Conservation (phyloP, 768 basidiomycete genomes). For the Naganishia friedmannii region DNA sequence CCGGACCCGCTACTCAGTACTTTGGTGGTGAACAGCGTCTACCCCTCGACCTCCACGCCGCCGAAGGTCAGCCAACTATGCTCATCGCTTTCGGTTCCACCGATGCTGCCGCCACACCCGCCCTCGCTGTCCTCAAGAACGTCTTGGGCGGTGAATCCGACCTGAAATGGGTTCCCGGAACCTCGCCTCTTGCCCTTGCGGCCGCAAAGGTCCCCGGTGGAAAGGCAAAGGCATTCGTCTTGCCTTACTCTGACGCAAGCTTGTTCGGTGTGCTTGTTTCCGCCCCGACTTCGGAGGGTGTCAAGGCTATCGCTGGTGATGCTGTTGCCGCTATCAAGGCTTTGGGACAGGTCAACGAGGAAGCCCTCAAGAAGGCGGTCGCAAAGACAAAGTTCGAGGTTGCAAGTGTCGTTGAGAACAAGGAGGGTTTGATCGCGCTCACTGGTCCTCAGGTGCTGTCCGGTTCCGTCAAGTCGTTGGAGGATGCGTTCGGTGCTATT, state of each 20-base stretch:
- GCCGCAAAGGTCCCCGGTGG: slow-evolving; percentile 58
- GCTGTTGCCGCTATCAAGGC: slow-evolving; percentile 68
- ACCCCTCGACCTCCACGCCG: slow-evolving; percentile 56
- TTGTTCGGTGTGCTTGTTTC: slow-evolving; percentile 80
- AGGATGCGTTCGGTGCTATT: slow-evolving; percentile 64
- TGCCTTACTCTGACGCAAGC: slow-evolving; percentile 87
- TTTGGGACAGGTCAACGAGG: slow-evolving; percentile 59
- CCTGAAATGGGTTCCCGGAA: slow-evolving; percentile 80
- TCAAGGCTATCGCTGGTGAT: slow-evolving; percentile 54
- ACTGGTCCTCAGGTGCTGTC: slow-evolving; percentile 56
- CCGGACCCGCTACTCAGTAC: slow-evolving; percentile 57
- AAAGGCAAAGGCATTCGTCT: slow-evolving; percentile 68
- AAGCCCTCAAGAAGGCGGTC: slow-evolving; percentile 74
- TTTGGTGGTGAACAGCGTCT: slow-evolving; percentile 85
- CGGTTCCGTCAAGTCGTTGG: slow-evolving; percentile 61
- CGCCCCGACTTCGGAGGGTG: slow-evolving; percentile 62
- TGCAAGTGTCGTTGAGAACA: slow-evolving; percentile 66
- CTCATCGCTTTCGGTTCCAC: slow-evolving; percentile 85
- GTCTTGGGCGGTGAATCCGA: slow-evolving; percentile 74
- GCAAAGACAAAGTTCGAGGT: slow-evolving; percentile 84
- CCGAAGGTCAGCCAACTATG: slow-evolving; percentile 61
- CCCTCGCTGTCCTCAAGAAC: slow-evolving; percentile 73
- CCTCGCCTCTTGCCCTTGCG: slow-evolving; percentile 65
- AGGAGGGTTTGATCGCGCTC: slow-evolving; percentile 63
- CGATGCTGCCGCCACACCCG: slow-evolving; percentile 61